Evolutionary conservation across 331 rosid genomes (phyloP), one percentile per base, ranked within the genome.

Genomic region (Stylosanthes scabra): DNA sequence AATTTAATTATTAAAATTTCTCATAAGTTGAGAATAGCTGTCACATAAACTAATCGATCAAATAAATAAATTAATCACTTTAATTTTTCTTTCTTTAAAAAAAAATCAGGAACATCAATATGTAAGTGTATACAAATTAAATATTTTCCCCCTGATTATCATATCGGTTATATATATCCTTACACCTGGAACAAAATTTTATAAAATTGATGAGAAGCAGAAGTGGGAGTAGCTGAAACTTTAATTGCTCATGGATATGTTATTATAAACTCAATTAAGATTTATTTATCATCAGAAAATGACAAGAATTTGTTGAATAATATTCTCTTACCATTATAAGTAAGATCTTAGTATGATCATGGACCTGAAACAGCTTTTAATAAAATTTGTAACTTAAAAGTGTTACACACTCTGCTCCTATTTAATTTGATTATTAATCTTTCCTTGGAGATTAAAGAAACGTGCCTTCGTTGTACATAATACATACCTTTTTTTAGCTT

Each of bases 201-300:
- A 56, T 27, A 63, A 29, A 62, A 63, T 68, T 63, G 51, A 46
- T 58, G 11, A 34, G 63, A 51, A 60, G 62, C 45, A 49, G 47
- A 25, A 37, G 75, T 80, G 72, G 78, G 77, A 50, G 78, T 42
- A 9, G 79, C 78, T 81, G 79, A 59, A 78, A 59, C 45, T 59
- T 27, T 58, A 50, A 31, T 31, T 31, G 37, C 37, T 67, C 44
- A 34, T 11, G 4, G 70, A 58, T 9, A 62, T 46, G 37, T 67
- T 47, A 55, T 20, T 62, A 75, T 51, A 41, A 39, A 39, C 10
- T 47, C 9, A 57, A 47, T 72, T 59, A 63, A 58, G 39, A 66
- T 79, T 64, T 46, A 57, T 20, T 40, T 58, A 40, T 25, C 5
- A 2, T 16, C 40, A 5, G 61, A 51, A 66, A 56, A 56, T 47